Percentiles rank a stretch among this genome's conserved stretches.
These are phyloP conservation scores for Delonix regia DNA, from an alignment of 306 rosid species.

Conservation along the genomic window DNA sequence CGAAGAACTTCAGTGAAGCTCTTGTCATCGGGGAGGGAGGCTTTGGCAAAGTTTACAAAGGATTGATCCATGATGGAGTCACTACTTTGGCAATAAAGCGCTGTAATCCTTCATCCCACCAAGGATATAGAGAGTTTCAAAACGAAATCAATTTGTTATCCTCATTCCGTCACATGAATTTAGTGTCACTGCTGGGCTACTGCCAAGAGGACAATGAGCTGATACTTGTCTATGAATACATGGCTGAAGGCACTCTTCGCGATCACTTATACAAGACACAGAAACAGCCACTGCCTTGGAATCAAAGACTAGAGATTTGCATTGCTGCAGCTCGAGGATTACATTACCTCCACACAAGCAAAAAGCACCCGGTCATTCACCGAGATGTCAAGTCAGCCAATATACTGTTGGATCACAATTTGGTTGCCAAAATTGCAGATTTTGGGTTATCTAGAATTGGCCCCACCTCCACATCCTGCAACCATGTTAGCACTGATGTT, in stretches of 20 bases:
- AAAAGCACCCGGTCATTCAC: constrained; percentile 48
- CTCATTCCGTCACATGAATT: constrained; percentile 43
- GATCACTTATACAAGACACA: constrained; percentile 51
- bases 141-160: constrained; percentile 48
- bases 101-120: constrained; percentile 41
- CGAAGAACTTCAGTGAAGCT: constrained; percentile 43
- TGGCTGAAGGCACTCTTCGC: constrained; percentile 51
- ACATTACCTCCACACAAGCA: constrained; percentile 58
- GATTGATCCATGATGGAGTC: constrained; percentile 34
- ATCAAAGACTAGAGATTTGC: constrained; percentile 50
- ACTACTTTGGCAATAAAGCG: constrained; percentile 51
- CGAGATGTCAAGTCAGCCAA: constrained; percentile 60
- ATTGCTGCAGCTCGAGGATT: constrained; percentile 60
- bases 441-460: constrained; percentile 58
- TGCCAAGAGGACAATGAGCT: constrained; percentile 52
- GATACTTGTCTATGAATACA: constrained; percentile 55
- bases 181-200: constrained; percentile 48
- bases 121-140: constrained; percentile 49
- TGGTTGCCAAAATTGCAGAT: constrained; percentile 53
- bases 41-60: constrained; percentile 58
- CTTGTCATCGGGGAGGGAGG: constrained; percentile 53
- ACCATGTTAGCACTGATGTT: constrained; percentile 51
- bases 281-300: constrained; percentile 45
- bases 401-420: constrained; percentile 55
- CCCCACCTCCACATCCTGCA: constrained; percentile 18